Evolutionary conservation across 2,329 filamentous ascomycete genomes (phyloP).

Genomic region (Trichophyton benhamiae): DNA sequence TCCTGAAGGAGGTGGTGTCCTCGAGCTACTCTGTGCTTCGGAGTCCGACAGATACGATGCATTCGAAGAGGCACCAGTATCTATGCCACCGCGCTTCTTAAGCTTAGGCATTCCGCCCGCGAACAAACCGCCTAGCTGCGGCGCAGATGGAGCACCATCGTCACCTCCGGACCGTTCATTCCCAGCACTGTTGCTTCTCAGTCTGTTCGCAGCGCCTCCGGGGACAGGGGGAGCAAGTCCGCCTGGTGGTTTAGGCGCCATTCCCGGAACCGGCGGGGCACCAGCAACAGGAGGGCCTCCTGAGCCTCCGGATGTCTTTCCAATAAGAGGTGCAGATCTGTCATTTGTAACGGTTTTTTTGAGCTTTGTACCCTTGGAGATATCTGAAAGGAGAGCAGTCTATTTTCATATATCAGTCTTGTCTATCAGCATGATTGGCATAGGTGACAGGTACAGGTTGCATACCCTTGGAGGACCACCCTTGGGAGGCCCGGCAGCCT

Average conservation of each 20-base stretch:
- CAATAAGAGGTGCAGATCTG: constrained; percentile 67
- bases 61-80: constrained; percentile 59
- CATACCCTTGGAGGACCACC: constrained; percentile 31
- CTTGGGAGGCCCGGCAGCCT: constrained; percentile 42
- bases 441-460: background rate
- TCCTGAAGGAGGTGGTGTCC: constrained; percentile 29
- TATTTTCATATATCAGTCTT: constrained; percentile 27
- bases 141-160: constrained; percentile 46
- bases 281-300: constrained; percentile 54
- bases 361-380: constrained; percentile 63
- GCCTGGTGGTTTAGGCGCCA: constrained; percentile 43
- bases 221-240: constrained; percentile 62
- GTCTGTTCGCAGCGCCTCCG: constrained; percentile 43
- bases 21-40: constrained; percentile 46
- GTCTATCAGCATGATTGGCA: no score
- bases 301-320: constrained; percentile 42
- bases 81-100: constrained; percentile 71
- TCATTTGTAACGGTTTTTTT: constrained; percentile 89
- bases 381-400: constrained; percentile 80
- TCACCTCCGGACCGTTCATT: constrained; percentile 28
- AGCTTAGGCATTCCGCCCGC: constrained; percentile 92
- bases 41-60: constrained; percentile 71
- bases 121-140: constrained; percentile 78
- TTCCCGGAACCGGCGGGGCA: constrained; percentile 67
- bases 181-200: constrained; percentile 67